Conservation (phyloP, 345 rosid species). For the Nephelium lappaceum region DNA sequence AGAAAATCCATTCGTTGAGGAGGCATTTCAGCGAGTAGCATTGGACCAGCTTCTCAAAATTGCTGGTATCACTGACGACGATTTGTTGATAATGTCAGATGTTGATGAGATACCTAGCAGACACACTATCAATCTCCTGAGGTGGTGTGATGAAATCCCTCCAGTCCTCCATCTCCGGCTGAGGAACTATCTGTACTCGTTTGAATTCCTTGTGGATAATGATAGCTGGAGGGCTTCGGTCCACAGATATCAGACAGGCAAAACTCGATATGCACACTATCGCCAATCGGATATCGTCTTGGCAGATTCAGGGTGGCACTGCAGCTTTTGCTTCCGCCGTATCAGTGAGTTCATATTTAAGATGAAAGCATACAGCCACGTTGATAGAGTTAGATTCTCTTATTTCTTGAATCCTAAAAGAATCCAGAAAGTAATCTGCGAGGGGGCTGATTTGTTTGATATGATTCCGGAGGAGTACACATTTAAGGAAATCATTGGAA, state of each 20-base stretch:
- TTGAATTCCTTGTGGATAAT: conserved; percentile 71
- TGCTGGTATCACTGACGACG: conserved; percentile 81
- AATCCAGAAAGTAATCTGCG: conserved; percentile 61
- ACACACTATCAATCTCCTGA: conserved; percentile 78
- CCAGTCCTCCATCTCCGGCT: conserved; percentile 69
- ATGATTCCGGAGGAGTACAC: conserved; percentile 76
- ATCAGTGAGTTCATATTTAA: conserved; percentile 62
- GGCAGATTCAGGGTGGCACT: conserved; percentile 74
- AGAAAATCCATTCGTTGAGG: conserved; percentile 81
- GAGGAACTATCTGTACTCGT: conserved; percentile 80
- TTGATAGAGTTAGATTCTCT: conserved; percentile 59
- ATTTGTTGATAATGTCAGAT: conserved; percentile 84
- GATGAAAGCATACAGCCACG: conserved; percentile 72
- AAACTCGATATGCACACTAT: conserved; percentile 58
- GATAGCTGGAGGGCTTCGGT: conserved; percentile 93
- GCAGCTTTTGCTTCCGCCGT: conserved; percentile 65
- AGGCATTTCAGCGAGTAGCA: conserved; percentile 80
- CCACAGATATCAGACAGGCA: conserved; percentile 58
- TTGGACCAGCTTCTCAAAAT: conserved; percentile 70
- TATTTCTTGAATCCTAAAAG: conserved; percentile 55
- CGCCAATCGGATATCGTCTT: conserved; percentile 57
- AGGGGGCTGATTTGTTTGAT: conserved; percentile 63
- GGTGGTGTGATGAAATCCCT: conserved; percentile 87
- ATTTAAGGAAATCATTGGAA: conserved; percentile 60
- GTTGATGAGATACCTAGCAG: conserved; percentile 91